These are phyloP conservation scores for Arctium lappa DNA, from an alignment of 129 eudicot genomes.

Conservation along the genomic window DNA sequence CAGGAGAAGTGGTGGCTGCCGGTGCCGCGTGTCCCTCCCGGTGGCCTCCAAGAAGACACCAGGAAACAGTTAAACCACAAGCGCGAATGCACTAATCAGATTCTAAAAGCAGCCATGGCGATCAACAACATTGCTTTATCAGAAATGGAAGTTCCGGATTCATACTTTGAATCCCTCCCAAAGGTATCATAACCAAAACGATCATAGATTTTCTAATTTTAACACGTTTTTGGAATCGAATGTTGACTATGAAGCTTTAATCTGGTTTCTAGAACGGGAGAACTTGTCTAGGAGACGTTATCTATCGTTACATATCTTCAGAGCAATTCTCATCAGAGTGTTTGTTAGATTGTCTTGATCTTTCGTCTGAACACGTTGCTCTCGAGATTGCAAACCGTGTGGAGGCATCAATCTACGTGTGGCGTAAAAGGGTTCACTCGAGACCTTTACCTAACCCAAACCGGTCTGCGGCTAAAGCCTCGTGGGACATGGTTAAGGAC, in stretches of 20 bases:
- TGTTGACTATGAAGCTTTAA: background rate
- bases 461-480: constrained; percentile 68
- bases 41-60: constrained; percentile 67
- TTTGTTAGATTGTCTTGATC: constrained; percentile 88
- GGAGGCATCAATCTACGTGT: constrained; percentile 80
- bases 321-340: constrained; percentile 87
- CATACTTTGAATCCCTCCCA: constrained; percentile 83
- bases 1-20: constrained; percentile 99
- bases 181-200: constrained; percentile 45
- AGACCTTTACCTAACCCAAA: constrained; percentile 52
- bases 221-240: background rate
- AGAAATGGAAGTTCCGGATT: constrained; percentile 94
- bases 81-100: constrained; percentile 79
- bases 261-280: constrained; percentile 62
- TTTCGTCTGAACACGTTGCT: constrained; percentile 80
- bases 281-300: constrained; percentile 85
- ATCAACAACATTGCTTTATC: constrained; percentile 66
- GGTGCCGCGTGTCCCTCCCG: constrained; percentile 86
- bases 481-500: constrained; percentile 94
- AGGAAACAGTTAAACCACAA: constrained; percentile 65
- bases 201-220: background rate
- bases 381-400: constrained; percentile 93
- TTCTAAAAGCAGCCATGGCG: constrained; percentile 79
- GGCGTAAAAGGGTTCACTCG: constrained; percentile 73
- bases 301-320: constrained; percentile 81